Percentiles rank a stretch among this genome's conserved stretches.
Conservation (phyloP, 78 protist genomes). For the Creolimax fragrantissima region DNA sequence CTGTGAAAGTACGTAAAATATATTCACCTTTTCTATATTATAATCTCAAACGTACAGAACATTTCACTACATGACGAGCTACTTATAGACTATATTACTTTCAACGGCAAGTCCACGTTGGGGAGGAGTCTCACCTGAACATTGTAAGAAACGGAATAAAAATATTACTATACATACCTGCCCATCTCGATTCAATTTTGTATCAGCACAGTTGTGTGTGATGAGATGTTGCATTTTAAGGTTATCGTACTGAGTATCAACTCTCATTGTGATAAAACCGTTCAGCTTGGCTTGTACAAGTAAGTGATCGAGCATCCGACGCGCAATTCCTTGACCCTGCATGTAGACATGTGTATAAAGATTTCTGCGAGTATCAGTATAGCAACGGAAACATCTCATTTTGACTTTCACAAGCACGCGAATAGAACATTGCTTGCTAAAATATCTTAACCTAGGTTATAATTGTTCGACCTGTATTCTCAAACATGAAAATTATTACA, state of each 20-base stretch:
- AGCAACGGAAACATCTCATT: too few species aligned
- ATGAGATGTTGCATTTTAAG: background rate
- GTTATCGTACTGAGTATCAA: background rate
- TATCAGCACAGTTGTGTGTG: background rate
- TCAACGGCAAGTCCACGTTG: background rate
- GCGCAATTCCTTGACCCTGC: background rate
- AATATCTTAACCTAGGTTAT: too few species aligned
- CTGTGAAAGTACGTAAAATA: too few species aligned
- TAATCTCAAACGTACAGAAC: too few species aligned
- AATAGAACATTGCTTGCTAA: too few species aligned
- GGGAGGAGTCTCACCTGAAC: background rate
- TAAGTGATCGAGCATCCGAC: background rate
- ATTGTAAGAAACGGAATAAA: background rate
- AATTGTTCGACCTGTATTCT: too few species aligned
- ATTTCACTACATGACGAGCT: too few species aligned
- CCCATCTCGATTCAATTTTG: background rate
- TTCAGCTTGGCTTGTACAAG: background rate
- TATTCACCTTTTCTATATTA: too few species aligned
- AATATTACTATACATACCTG: background rate
- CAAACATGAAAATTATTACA: too few species aligned
- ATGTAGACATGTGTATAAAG: too few species aligned
- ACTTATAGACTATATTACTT: background rate
- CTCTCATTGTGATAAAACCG: background rate
- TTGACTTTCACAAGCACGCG: too few species aligned
- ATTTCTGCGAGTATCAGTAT: too few species aligned